phyloP scores from a whole-genome alignment of 2,329 filamentous ascomycete genomes.

The Emydomyces testavorans region DNA sequence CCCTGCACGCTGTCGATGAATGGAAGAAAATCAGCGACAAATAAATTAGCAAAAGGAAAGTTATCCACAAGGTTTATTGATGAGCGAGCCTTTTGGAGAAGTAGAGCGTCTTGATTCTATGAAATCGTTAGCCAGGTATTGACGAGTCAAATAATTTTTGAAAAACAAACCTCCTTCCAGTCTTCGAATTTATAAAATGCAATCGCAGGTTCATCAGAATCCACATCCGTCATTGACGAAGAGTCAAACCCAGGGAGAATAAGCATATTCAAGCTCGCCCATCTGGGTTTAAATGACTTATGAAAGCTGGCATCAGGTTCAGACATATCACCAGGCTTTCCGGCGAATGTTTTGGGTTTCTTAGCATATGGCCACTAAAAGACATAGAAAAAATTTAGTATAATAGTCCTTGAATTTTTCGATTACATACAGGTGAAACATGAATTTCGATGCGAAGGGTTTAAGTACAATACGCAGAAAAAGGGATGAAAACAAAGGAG shows the following conservation, averaged over 20 bases:
- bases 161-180: slow-evolving; percentile 11
- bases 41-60: slow-evolving; percentile 45
- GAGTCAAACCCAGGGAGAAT: slow-evolving; percentile 42
- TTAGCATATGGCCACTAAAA: slow-evolving; percentile 78
- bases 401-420: slow-evolving; percentile 30
- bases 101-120: slow-evolving; percentile 25
- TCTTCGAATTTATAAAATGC: slow-evolving; percentile 8
- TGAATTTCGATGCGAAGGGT: neutral
- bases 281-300: slow-evolving; percentile 63
- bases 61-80: slow-evolving; percentile 43
- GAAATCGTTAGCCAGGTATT: slow-evolving; percentile 9
- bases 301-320: slow-evolving; percentile 57
- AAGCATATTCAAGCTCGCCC: slow-evolving; percentile 63
- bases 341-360: slow-evolving; percentile 56
- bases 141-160: neutral
- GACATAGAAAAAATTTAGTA: slow-evolving; percentile 27
- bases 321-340: slow-evolving; percentile 51
- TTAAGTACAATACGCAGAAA: slow-evolving; percentile 19
- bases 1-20: slow-evolving; percentile 24
- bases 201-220: neutral
- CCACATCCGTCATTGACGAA: neutral
- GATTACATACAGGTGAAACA: slow-evolving; percentile 20
- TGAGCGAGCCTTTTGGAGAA: slow-evolving; percentile 28
- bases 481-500: slow-evolving; percentile 35
- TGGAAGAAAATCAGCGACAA: slow-evolving; percentile 25